These are phyloP conservation scores for Diatrype stigma DNA, from an alignment of 2,329 filamentous ascomycete species.

Conservation along the genomic window DNA sequence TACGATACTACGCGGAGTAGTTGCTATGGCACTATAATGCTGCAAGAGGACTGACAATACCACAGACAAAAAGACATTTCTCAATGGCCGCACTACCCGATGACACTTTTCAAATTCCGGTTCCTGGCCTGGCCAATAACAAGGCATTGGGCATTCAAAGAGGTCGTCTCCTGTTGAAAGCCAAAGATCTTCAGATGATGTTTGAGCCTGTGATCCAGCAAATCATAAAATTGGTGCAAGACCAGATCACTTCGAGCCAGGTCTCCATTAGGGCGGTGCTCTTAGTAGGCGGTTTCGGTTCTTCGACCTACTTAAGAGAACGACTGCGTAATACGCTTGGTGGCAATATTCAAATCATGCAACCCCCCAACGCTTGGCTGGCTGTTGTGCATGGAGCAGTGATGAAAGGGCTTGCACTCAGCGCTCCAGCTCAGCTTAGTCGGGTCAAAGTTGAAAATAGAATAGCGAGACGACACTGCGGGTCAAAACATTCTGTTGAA, in stretches of 20 bases:
- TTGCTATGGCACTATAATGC: too few relatives aligned
- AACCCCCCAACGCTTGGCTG: slow-evolving; percentile 45
- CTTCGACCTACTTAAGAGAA: slow-evolving; percentile 40
- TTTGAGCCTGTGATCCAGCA: slow-evolving; percentile 41
- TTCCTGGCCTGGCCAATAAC: slow-evolving; percentile 33
- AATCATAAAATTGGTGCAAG: slow-evolving; percentile 39
- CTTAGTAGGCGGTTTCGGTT: slow-evolving; percentile 47
- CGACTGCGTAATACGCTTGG: slow-evolving; percentile 31
- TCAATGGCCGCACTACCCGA: slow-evolving; percentile 31
- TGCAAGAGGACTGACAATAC: slow-evolving; percentile 1
- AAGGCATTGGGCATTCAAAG: slow-evolving; percentile 30
- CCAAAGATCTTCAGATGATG: slow-evolving; percentile 35
- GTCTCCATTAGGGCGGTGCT: slow-evolving; percentile 41
- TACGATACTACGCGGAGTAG: too few relatives aligned
- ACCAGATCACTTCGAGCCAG: slow-evolving; percentile 37
- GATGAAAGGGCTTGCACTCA: slow-evolving; percentile 20
- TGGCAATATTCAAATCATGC: slow-evolving; percentile 37
- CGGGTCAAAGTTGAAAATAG: neutral
- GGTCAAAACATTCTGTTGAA: neutral
- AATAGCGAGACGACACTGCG: neutral
- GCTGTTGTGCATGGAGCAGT: slow-evolving; percentile 49
- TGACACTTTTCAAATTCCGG: slow-evolving; percentile 32
- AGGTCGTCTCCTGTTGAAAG: slow-evolving; percentile 34
- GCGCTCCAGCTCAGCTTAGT: neutral
- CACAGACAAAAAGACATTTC: slow-evolving; percentile 33